Evolutionary conservation across 257 asterid genomes (phyloP).

Genomic region (Jacaranda mimosifolia): DNA sequence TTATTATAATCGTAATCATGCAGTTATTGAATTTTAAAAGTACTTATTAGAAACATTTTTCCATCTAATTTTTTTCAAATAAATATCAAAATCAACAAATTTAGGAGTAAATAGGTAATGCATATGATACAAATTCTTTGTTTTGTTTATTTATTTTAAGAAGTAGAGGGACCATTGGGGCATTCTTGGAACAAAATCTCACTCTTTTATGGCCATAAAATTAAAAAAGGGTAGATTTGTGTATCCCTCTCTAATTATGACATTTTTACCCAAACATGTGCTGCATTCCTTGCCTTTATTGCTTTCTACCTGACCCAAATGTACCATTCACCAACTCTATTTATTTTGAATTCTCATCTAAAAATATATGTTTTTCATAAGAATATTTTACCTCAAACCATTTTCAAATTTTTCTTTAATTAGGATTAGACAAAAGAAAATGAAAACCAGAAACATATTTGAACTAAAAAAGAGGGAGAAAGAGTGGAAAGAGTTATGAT

Average conservation of each 20-base stretch:
- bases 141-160: too few species aligned
- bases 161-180: neutral
- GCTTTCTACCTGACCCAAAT: slow-evolving; percentile 23
- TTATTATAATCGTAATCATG: neutral
- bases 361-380: too few species aligned
- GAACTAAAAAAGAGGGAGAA: neutral
- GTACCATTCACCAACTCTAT: slow-evolving; percentile 41
- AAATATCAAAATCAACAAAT: neutral
- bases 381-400: neutral
- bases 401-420: neutral
- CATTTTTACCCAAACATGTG: neutral
- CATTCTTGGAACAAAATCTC: neutral
- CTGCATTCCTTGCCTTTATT: slow-evolving; percentile 27
- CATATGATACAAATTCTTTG: too few species aligned
- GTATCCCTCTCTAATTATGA: neutral
- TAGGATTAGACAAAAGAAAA: neutral
- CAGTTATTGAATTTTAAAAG: neutral
- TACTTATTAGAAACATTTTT: neutral
- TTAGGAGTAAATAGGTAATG: neutral
- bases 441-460: neutral
- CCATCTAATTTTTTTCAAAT: neutral
- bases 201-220: neutral
- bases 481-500: slow-evolving; percentile 30
- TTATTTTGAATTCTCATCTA: slow-evolving; percentile 22
- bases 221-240: neutral